phyloP scores from a whole-genome alignment of 1,139 yeast genomes.

The Debaryomycetaceae sp. region DNA sequence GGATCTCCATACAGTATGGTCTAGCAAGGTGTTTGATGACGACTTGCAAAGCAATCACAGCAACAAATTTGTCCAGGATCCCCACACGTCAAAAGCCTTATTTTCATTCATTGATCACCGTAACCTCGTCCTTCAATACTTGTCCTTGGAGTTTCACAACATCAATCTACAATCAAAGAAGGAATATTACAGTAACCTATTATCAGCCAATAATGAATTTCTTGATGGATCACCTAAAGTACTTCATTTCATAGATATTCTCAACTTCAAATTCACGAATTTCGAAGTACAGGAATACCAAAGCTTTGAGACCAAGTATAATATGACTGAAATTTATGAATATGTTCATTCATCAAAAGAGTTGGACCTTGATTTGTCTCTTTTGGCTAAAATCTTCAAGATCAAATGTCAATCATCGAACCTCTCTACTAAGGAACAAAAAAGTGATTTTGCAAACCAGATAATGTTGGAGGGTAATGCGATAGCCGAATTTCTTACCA shows the following conservation, averaged over 20 bases:
- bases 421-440: slow-evolving; percentile 18
- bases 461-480: slow-evolving; percentile 25
- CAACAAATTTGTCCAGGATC: slow-evolving; percentile 33
- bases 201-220: slow-evolving; percentile 48
- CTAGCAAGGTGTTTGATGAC: slow-evolving; percentile 41
- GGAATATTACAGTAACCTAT: slow-evolving; percentile 47
- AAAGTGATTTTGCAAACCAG: slow-evolving; percentile 20
- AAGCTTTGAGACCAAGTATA: slow-evolving; percentile 33
- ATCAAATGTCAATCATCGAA: slow-evolving; percentile 20
- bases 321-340: slow-evolving; percentile 25
- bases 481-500: slow-evolving; percentile 35
- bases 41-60: slow-evolving; percentile 23
- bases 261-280: slow-evolving; percentile 51
- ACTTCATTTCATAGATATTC: slow-evolving; percentile 63
- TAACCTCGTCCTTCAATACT: slow-evolving; percentile 57
- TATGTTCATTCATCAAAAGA: slow-evolving; percentile 17
- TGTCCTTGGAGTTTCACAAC: slow-evolving; percentile 70
- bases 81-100: slow-evolving; percentile 48
- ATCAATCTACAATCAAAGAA: slow-evolving; percentile 58
- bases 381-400: slow-evolving; percentile 22
- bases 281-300: slow-evolving; percentile 38
- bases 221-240: slow-evolving; percentile 58
- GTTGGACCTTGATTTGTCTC: slow-evolving; percentile 16
- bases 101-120: slow-evolving; percentile 62
- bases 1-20: slow-evolving; percentile 49